Base-by-base conservation (phyloP, 1,284 basidiomycete genomes). In the Sporisorium exsertum region DNA sequence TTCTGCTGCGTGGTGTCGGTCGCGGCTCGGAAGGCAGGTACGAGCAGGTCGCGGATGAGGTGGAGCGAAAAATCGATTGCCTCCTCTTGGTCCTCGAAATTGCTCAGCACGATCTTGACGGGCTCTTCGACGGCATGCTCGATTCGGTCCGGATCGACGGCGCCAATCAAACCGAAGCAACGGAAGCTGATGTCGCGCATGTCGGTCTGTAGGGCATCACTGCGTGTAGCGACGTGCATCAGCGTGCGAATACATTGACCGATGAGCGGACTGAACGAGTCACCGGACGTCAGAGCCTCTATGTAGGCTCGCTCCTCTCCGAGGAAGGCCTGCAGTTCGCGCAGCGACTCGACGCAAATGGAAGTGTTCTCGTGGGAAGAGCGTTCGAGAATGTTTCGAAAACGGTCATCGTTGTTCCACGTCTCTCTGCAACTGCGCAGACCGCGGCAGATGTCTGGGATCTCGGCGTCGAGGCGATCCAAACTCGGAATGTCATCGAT, bases 101-200 rank as follows among this genome's bases (percentile, higher is more conserved):
- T 95, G 81, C 89, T 90, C 63, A 91, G 88, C 57, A 98, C 89
- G 42, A 94, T 89, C 87, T 93, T 91, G 43, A 90, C 89, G 3
- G 89, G 86, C 71, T 92, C 91, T 40, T 89, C 88, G 42, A 88
- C 84, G 6, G 87, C 87, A 45, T 93, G 88, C 72, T 94, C 92
- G 82, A 94, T 92, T 62, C 97, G 90, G 87, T 99, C 97, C 0
- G 97, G 95, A 86, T 99, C 97, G 20, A 97, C 89, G 1, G 97
- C 97, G 7, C 97, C 97, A 5, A 99, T 87, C n/a, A 94, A 90
- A 1, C 96, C 95, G 56, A 99, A 90, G 84, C 94, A 97, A 82
- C 97, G 93, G 81, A 93, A 95, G 90, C 42, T 95, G 26, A 84
- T 57, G 33, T 78, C 72, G 83, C 7, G 88, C 82, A 62, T 94